These are phyloP conservation scores for Sinapis alba DNA, from an alignment of 441 rosid species.

Conservation along the genomic window DNA sequence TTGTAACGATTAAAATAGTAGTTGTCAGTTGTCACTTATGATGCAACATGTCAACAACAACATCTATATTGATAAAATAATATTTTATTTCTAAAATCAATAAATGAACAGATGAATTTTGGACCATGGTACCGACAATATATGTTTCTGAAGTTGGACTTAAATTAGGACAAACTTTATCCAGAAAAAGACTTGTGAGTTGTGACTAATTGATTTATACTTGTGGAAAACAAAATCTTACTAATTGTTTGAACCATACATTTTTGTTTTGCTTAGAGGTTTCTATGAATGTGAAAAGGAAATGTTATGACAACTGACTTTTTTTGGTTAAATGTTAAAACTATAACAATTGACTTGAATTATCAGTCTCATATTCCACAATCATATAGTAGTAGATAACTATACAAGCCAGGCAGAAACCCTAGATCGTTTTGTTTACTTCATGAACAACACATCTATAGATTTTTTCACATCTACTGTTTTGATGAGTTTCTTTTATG, in stretches of 20 bases:
- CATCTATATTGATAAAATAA: neutral
- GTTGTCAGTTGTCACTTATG: neutral
- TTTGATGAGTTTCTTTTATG: neutral
- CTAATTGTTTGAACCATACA: neutral
- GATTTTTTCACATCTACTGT: neutral
- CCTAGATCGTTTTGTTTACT: neutral
- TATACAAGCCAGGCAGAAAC: neutral
- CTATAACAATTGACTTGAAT: neutral
- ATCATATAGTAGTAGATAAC: neutral
- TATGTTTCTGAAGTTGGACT: neutral
- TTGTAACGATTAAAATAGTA: constrained; percentile 1
- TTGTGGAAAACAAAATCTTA: constrained; percentile 11
- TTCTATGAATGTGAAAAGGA: constrained; percentile 13
- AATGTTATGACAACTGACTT: neutral
- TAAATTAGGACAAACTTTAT: neutral
- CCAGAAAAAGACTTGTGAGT: neutral
- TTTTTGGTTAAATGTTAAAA: no score
- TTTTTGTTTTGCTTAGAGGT: neutral
- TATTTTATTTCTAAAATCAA: neutral
- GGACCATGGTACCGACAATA: neutral
- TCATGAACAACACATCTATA: neutral
- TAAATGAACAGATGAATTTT: constrained; percentile 35
- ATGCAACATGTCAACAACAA: neutral
- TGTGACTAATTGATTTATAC: neutral
- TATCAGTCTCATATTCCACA: neutral